Evolutionary conservation across 208 protist species (phyloP).

Genomic region (Trypanosoma vivax): DNA sequence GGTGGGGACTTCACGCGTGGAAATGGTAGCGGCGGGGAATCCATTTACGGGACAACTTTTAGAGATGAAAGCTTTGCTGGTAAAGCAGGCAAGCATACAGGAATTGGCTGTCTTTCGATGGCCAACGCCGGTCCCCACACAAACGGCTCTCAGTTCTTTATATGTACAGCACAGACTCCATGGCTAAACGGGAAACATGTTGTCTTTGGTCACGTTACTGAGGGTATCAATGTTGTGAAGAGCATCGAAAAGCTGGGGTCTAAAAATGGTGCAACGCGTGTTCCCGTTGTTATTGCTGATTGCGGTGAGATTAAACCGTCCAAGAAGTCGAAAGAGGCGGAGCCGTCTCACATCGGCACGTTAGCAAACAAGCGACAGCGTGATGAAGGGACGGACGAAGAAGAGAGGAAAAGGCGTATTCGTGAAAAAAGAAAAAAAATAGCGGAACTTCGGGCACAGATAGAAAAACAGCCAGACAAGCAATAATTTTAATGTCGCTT

Average conservation of each 20-base stretch:
- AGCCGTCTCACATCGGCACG: background rate
- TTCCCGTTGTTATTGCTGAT: constrained; percentile 54
- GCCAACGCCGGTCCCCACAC: constrained; percentile 97
- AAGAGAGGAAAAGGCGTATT: constrained; percentile 46
- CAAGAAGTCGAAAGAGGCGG: background rate
- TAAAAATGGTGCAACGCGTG: constrained; percentile 58
- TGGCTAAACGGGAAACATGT: constrained; percentile 95
- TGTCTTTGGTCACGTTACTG: constrained; percentile 92
- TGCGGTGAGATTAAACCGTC: constrained; percentile 60
- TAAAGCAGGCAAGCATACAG: constrained; percentile 89
- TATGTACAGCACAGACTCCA: constrained; percentile 79
- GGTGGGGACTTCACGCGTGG: constrained; percentile 96
- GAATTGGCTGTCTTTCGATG: constrained; percentile 96
- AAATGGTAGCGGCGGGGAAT: constrained; percentile 96
- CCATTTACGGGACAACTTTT: constrained; percentile 97
- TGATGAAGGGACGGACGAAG: constrained; percentile 29
- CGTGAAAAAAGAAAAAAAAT: constrained; percentile 60
- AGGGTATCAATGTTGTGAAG: constrained; percentile 83
- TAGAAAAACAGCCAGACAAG: constrained; percentile 16
- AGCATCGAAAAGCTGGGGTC: constrained; percentile 72
- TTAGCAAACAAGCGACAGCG: constrained; percentile 14
- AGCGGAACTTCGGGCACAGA: constrained; percentile 35
- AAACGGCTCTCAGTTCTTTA: constrained; percentile 95
- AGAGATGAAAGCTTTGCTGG: constrained; percentile 95
- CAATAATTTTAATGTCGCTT: background rate